Conservation (phyloP, 176 grass and related monocot genomes). For the Themeda triandra region DNA sequence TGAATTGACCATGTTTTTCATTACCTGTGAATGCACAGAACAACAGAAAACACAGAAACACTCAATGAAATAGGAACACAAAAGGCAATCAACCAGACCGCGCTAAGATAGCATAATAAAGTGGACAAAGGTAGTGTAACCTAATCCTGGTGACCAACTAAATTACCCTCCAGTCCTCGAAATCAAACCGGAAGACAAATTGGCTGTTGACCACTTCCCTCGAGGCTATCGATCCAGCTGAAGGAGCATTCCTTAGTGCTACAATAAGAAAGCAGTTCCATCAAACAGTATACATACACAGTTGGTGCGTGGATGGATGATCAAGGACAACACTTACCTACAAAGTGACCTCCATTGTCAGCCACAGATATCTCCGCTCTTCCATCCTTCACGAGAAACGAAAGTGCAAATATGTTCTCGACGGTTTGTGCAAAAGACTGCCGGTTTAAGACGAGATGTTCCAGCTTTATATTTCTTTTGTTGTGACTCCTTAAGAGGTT, state of each 20-base stretch:
- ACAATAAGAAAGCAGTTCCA: background rate
- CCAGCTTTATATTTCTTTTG: constrained; percentile 17
- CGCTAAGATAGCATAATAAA: background rate
- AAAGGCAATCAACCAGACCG: background rate
- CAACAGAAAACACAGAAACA: background rate
- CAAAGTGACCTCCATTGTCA: constrained; percentile 29
- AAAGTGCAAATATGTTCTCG: constrained; percentile 52
- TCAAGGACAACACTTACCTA: constrained; percentile 11
- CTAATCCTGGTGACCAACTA: background rate
- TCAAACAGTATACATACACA: background rate
- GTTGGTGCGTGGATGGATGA: background rate
- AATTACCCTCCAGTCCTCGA: constrained; percentile 41
- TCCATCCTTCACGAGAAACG: constrained; percentile 53
- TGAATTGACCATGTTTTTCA: constrained; percentile 19
- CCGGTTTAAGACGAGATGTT: constrained; percentile 36
- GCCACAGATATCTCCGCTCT: constrained; percentile 31
- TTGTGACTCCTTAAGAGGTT: constrained; percentile 8
- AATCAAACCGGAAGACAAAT: constrained; percentile 52
- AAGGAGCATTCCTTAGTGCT: constrained; percentile 49
- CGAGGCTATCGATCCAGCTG: constrained; percentile 28
- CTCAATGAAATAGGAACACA: background rate
- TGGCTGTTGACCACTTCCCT: constrained; percentile 28
- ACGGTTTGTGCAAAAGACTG: constrained; percentile 39
- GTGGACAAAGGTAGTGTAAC: background rate
- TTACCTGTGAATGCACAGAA: constrained; percentile 23